Base-by-base conservation (phyloP, 129 eudicot genomes). In the Escallonia herrerae region DNA sequence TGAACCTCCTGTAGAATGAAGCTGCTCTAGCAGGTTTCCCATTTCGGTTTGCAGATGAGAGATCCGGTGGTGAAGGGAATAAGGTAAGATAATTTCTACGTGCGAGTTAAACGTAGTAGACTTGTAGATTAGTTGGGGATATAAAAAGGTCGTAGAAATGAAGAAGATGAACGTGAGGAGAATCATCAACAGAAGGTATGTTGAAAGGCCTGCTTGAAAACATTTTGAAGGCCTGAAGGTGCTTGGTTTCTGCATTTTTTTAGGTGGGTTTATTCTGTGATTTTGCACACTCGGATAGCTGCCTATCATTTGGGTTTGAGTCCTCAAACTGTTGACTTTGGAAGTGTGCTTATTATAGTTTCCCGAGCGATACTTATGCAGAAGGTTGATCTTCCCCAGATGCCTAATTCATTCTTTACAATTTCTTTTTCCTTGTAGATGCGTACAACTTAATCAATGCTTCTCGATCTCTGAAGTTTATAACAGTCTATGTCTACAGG, bases 161-260 rank as follows among this genome's bases (percentile, higher is more conserved):
- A 67, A 58, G 58, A 56, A 10, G 9, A 59, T 4, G 4, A 73
- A 8, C 11, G 62, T 11, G 50, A 65, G 40, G 47, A 62, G 14
- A 22, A 65, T 60, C 41, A 53, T 43, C 40, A 53, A 11, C 57
- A 55, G 44, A 43, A 74, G 56, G 49, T 41, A 46, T 38, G 3
- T 53, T 39, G 42, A 12, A 10, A 60, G 14, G 64, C 42, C 7
- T 41, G 40, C 45, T 42, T 43, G 38, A 66, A 47, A 67, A 15
- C 69, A 74, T 74, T 67, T 74, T 44, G 60, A 74, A 59, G 79
- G n/a, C 63, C 61, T 67, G 63, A 63, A 46, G 15, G 45, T 53
- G 61, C 46, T 62, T 75, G 49, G 44, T 53, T 75, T 62, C 69
- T 46, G 60, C 74, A 68, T 75, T 55, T 68, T 68, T n/a, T 43